These are phyloP conservation scores for Salvia rosmarinus DNA, from an alignment of 257 asterid species.

Conservation along the genomic window DNA sequence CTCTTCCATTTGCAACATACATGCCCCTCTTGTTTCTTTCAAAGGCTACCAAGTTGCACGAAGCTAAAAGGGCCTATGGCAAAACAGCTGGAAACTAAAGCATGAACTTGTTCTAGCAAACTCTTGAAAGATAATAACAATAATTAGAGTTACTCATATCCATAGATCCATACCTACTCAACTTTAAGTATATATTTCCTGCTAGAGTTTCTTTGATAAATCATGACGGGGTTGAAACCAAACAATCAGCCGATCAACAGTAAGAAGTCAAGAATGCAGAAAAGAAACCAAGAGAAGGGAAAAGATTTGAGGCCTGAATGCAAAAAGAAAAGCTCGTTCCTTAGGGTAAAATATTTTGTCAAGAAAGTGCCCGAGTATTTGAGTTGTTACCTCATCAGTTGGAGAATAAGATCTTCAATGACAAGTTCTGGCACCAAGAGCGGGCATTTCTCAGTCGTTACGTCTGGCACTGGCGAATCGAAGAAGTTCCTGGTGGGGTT, in stretches of 20 bases:
- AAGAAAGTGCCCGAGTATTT: conserved; percentile 18
- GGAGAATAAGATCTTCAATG: conserved; percentile 22
- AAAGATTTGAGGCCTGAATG: conserved; percentile 19
- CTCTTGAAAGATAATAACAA: background rate
- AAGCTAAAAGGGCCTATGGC: conserved; percentile 30
- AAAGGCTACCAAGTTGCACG: conserved; percentile 39
- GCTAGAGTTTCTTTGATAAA: background rate
- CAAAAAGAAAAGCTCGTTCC: conserved; percentile 21
- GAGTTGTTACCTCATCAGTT: conserved; percentile 34
- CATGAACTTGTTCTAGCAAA: conserved; percentile 16
- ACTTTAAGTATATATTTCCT: conserved; percentile 21
- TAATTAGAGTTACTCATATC: conserved; percentile 3
- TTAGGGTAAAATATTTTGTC: conserved; percentile 22
- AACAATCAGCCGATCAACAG: conserved; percentile 27
- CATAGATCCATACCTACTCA: conserved; percentile 23
- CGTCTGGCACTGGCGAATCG: conserved; percentile 39
- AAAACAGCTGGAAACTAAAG: conserved; percentile 24
- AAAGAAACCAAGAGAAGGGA: conserved; percentile 13
- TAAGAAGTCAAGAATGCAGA: conserved; percentile 36
- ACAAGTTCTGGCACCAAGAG: conserved; percentile 24
- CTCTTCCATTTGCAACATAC: conserved; percentile 31
- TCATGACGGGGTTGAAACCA: conserved; percentile 19
- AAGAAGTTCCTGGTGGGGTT: conserved; percentile 45
- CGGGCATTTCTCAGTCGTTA: conserved; percentile 46
- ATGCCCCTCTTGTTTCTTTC: conserved; percentile 36